A percentile compares a stretch with the other conserved stretches of the same genome.
These are phyloP conservation scores for Sicyos baderoa DNA, from an alignment of 306 rosid species.

Conservation along the genomic window DNA sequence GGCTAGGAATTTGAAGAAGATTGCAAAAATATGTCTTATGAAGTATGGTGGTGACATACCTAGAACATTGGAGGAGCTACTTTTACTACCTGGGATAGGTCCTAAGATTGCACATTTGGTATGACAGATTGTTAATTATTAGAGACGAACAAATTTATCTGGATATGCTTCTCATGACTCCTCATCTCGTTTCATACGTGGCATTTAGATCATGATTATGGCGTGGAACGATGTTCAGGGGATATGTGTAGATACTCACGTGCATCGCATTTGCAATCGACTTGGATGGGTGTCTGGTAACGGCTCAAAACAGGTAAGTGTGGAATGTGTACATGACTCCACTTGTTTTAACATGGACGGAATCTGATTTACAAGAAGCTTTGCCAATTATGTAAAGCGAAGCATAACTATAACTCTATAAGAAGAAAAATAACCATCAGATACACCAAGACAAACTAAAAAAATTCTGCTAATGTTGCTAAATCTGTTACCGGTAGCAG, in stretches of 20 bases:
- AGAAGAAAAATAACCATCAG: too few relatives aligned
- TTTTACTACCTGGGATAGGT: slow-evolving; percentile 86
- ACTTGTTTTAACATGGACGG: slow-evolving; percentile 17
- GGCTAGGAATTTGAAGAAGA: slow-evolving; percentile 73
- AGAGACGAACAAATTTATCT: slow-evolving; percentile 12
- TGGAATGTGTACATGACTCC: slow-evolving; percentile 9
- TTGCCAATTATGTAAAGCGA: too few relatives aligned
- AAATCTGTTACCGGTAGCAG: background rate
- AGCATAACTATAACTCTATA: too few relatives aligned
- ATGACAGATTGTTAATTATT: slow-evolving; percentile 18
- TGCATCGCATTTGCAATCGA: slow-evolving; percentile 85
- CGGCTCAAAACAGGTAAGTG: slow-evolving; percentile 66
- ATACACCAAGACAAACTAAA: background rate
- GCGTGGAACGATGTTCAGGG: slow-evolving; percentile 93
- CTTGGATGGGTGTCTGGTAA: slow-evolving; percentile 76
- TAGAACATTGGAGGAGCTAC: slow-evolving; percentile 66
- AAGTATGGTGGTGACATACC: slow-evolving; percentile 90
- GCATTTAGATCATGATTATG: slow-evolving; percentile 71
- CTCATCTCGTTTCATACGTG: slow-evolving; percentile 20
- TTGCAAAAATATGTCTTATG: slow-evolving; percentile 68
- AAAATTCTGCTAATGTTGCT: background rate
- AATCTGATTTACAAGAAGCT: background rate
- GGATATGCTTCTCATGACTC: slow-evolving; percentile 20
- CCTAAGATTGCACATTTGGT: slow-evolving; percentile 99
- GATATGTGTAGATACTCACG: slow-evolving; percentile 93